These are phyloP conservation scores for Colletotrichum chlorophyti DNA, from an alignment of 2,329 filamentous ascomycete genomes.

Conservation along the genomic window DNA sequence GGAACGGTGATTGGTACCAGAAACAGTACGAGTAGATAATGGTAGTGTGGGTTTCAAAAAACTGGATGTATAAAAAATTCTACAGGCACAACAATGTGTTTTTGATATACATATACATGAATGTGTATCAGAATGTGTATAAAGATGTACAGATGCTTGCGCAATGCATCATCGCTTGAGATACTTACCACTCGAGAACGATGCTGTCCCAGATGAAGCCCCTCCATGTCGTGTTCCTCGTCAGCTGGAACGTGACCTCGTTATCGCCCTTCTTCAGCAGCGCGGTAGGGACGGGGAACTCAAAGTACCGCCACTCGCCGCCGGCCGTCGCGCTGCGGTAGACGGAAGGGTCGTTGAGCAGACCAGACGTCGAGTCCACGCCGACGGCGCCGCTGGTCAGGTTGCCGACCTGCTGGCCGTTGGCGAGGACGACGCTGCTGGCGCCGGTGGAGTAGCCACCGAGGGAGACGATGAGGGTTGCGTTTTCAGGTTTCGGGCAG, in stretches of 20 bases:
- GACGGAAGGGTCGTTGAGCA: constrained; percentile 51
- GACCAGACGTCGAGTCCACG: constrained; percentile 14
- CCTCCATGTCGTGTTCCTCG: constrained; percentile 35
- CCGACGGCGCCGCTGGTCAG: constrained; percentile 40
- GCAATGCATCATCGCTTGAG: background rate
- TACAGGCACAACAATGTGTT: no score
- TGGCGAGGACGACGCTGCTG: constrained; percentile 47
- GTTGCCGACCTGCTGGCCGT: constrained; percentile 46
- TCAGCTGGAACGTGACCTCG: constrained; percentile 35
- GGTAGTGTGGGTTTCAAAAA: no score
- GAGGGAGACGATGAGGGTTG: constrained; percentile 49
- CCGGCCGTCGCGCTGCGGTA: constrained; percentile 54
- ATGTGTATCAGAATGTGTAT: no score
- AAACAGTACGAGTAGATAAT: no score
- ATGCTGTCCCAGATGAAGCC: constrained; percentile 39
- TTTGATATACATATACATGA: no score
- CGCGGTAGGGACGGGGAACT: constrained; percentile 39
- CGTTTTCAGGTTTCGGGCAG: constrained; percentile 32
- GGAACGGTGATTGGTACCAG: no score
- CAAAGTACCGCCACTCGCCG: constrained; percentile 54
- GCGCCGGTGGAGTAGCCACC: constrained; percentile 52
- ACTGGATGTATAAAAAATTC: no score
- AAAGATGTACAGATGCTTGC: background rate
- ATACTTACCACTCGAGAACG: constrained; percentile 36
- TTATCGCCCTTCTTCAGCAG: constrained; percentile 33